These are phyloP conservation scores for Pleurozium schreberi DNA, from an alignment of 225 moss, liverwort and hornwort species.

Conservation along the genomic window DNA sequence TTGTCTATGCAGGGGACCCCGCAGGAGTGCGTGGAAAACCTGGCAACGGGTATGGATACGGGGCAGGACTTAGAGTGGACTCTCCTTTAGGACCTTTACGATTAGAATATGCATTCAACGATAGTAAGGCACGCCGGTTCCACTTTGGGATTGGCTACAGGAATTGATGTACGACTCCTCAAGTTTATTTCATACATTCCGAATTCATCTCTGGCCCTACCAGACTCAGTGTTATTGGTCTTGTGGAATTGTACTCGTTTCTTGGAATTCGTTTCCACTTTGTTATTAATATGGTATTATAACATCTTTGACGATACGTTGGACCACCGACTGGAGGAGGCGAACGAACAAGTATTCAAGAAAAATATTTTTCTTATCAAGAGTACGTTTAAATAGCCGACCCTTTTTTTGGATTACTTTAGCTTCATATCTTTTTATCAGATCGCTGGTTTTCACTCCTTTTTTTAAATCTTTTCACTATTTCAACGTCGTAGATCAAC, in stretches of 20 bases:
- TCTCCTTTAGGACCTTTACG: conserved; percentile 93
- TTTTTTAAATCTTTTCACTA: background rate
- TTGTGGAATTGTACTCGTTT: background rate
- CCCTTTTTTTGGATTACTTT: background rate
- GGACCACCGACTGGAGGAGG: background rate
- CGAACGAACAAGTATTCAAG: background rate
- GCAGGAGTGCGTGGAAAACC: conserved; percentile 94
- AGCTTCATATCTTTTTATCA: background rate
- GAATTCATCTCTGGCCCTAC: background rate
- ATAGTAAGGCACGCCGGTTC: conserved; percentile 76
- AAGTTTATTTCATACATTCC: background rate
- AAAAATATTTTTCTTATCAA: background rate
- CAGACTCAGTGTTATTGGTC: background rate
- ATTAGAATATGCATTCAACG: conserved; percentile 95
- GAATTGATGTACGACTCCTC: conserved; percentile 41
- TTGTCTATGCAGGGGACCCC: conserved; percentile 62
- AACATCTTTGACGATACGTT: background rate
- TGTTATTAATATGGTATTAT: background rate
- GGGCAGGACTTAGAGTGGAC: conserved; percentile 94
- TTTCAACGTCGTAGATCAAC: background rate
- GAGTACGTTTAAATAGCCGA: background rate
- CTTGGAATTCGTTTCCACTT: background rate
- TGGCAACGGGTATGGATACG: conserved; percentile 91
- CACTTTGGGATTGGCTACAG: conserved; percentile 98
- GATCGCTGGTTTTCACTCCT: background rate